Conservation (phyloP, 768 basidiomycete species). For the Tricholoma sp. region DNA sequence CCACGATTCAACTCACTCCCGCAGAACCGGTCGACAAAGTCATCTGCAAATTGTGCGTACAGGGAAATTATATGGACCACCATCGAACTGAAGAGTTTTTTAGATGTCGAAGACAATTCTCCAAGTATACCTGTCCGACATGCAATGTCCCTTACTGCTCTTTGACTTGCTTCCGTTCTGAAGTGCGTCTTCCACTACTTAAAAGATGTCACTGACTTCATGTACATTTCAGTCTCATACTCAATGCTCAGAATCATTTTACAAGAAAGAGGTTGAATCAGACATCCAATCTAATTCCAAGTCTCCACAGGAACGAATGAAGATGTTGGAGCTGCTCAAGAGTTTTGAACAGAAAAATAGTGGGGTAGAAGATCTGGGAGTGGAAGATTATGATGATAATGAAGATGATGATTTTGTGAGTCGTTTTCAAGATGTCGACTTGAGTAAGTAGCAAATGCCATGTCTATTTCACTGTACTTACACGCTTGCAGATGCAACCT, state of each 20-base stretch:
- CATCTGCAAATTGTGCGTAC: slow-evolving; percentile 42
- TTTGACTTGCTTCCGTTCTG: slow-evolving; percentile 70
- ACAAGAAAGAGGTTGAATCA: slow-evolving; percentile 65
- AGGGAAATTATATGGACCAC: neutral
- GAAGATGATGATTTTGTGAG: slow-evolving; percentile 39
- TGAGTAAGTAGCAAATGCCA: slow-evolving; percentile 40
- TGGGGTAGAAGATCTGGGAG: slow-evolving; percentile 34
- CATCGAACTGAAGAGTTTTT: neutral
- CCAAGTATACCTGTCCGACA: slow-evolving; percentile 76
- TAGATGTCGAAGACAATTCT: slow-evolving; percentile 72
- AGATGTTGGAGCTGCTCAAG: slow-evolving; percentile 68
- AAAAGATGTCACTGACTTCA: slow-evolving; percentile 2
- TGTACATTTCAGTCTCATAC: slow-evolving; percentile 43
- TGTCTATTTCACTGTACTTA: neutral
- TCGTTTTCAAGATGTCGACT: slow-evolving; percentile 52
- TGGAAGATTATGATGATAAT: slow-evolving; percentile 26
- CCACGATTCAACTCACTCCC: neutral
- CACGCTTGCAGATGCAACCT: slow-evolving; percentile 43
- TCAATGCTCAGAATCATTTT: slow-evolving; percentile 79
- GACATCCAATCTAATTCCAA: slow-evolving; percentile 56
- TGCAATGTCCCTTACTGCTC: slow-evolving; percentile 85
- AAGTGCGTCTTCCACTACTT: slow-evolving; percentile 36
- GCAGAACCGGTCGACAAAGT: slow-evolving; percentile 18
- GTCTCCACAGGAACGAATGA: slow-evolving; percentile 48
- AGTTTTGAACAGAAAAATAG: slow-evolving; percentile 63